phyloP scores from a whole-genome alignment of 2,329 filamentous ascomycete genomes.

The Beauveria sp. region DNA sequence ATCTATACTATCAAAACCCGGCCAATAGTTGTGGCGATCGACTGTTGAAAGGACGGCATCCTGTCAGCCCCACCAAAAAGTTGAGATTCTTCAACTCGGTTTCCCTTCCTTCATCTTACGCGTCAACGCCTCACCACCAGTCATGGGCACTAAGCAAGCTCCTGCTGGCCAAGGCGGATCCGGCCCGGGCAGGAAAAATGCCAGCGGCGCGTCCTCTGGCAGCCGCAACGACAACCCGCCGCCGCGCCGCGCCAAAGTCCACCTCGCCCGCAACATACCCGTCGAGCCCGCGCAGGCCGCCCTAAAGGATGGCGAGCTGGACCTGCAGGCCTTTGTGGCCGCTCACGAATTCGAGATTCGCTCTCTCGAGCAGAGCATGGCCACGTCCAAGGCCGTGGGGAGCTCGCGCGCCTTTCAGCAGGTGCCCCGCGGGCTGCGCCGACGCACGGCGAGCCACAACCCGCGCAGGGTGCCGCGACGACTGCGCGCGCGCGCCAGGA shows the following conservation, averaged over 20 bases:
- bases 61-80: conserved; percentile 5
- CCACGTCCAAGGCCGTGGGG: conserved; percentile 55
- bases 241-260: conserved; percentile 39
- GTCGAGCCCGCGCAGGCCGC: conserved; percentile 43
- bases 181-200: conserved; percentile 20
- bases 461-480: conserved; percentile 79
- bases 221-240: conserved; percentile 19
- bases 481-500: conserved; percentile 59
- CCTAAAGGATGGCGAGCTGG: conserved; percentile 67
- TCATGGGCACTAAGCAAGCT: conserved; percentile 21
- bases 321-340: conserved; percentile 76
- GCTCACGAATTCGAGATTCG: conserved; percentile 85
- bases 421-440: conserved; percentile 74
- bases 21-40: background rate
- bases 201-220: conserved; percentile 14
- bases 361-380: conserved; percentile 76
- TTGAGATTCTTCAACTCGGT: background rate
- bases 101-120: conserved; percentile 2
- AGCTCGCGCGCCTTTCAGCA: conserved; percentile 79
- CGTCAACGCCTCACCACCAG: conserved; percentile 14
- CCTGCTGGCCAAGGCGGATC: conserved; percentile 20
- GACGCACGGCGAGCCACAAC: conserved; percentile 92
- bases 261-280: conserved; percentile 42
- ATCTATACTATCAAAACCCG: too few relatives aligned
- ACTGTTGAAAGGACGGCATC: background rate